These are phyloP conservation scores for Raphanus hybrid DNA, from an alignment of 441 rosid species.

Conservation along the genomic window DNA sequence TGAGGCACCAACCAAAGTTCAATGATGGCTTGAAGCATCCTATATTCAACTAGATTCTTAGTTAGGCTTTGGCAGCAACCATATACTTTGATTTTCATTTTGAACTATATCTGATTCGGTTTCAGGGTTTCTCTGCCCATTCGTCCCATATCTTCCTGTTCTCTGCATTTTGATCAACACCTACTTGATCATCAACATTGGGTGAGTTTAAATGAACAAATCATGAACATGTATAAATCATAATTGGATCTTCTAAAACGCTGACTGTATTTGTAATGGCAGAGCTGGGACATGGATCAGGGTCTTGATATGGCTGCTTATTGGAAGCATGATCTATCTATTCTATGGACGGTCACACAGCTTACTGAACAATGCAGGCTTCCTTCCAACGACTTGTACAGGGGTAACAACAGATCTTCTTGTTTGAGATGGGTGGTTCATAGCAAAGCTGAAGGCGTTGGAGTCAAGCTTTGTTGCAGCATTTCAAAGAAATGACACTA, in stretches of 20 bases:
- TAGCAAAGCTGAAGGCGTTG: neutral
- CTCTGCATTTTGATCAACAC: slow-evolving; percentile 73
- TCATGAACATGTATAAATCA: neutral
- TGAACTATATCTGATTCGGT: neutral
- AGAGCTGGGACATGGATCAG: slow-evolving; percentile 77
- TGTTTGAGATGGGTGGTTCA: slow-evolving; percentile 42
- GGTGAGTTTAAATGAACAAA: slow-evolving; percentile 51
- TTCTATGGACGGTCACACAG: slow-evolving; percentile 69
- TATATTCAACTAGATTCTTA: neutral
- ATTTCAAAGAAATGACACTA: neutral
- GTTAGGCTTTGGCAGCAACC: neutral
- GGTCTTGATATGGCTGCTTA: slow-evolving; percentile 65
- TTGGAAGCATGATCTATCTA: slow-evolving; percentile 62
- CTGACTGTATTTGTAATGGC: slow-evolving; percentile 27
- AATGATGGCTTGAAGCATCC: neutral
- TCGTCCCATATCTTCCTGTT: slow-evolving; percentile 68
- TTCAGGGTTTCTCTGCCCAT: slow-evolving; percentile 79
- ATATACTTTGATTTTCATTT: neutral
- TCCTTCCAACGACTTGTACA: slow-evolving; percentile 50
- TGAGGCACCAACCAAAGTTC: neutral
- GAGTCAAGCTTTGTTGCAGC: slow-evolving; percentile 24
- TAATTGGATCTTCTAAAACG: slow-evolving; percentile 26
- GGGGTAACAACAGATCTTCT: slow-evolving; percentile 49
- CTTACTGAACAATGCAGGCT: slow-evolving; percentile 52
- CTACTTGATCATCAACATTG: slow-evolving; percentile 68